Base-by-base conservation (phyloP, 108 stramenopile species). In the Pseudonitzschia pungens region DNA sequence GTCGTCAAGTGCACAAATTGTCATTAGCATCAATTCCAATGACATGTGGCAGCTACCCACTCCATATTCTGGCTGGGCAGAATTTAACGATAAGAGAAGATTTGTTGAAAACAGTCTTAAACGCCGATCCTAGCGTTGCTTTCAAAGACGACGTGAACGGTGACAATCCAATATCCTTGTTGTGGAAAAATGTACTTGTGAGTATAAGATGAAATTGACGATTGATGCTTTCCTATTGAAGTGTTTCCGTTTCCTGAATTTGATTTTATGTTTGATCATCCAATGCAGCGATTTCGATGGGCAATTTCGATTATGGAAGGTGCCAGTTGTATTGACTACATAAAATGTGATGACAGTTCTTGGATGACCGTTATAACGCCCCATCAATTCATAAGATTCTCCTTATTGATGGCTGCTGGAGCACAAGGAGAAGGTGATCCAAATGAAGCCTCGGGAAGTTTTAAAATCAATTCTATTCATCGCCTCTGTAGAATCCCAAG, bases 181-280 rank as follows among this genome's bases (percentile, higher is more conserved):
- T 81, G 40, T 81, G 76, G 75, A 76, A 81, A 45, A 81, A 77
- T 55, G 70, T 71, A 15, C 48, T 81, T 55, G 54, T 55, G 26
- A 55, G 54, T 55, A 24, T 7, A 21, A 55, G 10, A 10, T 26
- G 9, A 24, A 55, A 22, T 26, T 10, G 9, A 55, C 4, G 24
- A 2, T 55, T 2, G 20, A 2, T 24, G 1, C 26, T 55, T 10
- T 24, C 10, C 54, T 55, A 26, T 26, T 55, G 22, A 2, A 55
- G 2, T 5, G 9, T 55, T 24, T 24, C 24, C 2, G 10, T 24
- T 26, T 12, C 9, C 20, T 55, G 22, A 26, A 2, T 55, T 51
- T 9, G 16, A 22, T 55, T 26, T 1, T 22, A 26, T 55, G 10
- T 24, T 55, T 26, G 54, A 55, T 24, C 10, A 20, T 55, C 9